Conservation (phyloP, 2,329 filamentous ascomycete genomes). For the Hirsutella rhossiliensis region DNA sequence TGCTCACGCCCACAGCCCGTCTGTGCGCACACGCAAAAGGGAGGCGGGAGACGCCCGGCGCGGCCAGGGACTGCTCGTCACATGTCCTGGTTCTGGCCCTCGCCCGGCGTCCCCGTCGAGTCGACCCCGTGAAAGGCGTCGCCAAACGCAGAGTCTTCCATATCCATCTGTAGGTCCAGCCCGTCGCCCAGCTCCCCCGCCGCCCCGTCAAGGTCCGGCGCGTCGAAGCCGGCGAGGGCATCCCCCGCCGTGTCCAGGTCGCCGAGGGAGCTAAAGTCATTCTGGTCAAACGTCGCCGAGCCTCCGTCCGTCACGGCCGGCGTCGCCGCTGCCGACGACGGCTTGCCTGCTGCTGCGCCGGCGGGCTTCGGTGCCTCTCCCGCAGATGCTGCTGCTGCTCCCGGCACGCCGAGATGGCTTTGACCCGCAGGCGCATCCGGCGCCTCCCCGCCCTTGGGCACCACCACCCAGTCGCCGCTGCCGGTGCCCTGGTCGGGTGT, state of each 20-base stretch:
- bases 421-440: slow-evolving; percentile 17
- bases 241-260: slow-evolving; percentile 62
- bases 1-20: too few species aligned
- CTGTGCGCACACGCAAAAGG: too few species aligned
- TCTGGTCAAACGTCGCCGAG: slow-evolving; percentile 36
- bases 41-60: too few species aligned
- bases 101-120: slow-evolving; percentile 22
- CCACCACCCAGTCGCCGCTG: slow-evolving; percentile 62
- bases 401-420: neutral
- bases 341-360: slow-evolving; percentile 17
- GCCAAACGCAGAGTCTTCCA: slow-evolving; percentile 73
- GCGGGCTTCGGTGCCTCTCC: slow-evolving; percentile 9
- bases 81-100: slow-evolving; percentile 21
- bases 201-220: slow-evolving; percentile 34
- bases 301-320: slow-evolving; percentile 29
- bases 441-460: slow-evolving; percentile 48
- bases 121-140: slow-evolving; percentile 65
- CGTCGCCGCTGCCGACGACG: slow-evolving; percentile 29
- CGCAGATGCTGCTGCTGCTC: neutral
- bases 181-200: slow-evolving; percentile 40
- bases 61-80: slow-evolving; percentile 6
- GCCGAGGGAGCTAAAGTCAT: slow-evolving; percentile 51
- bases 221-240: slow-evolving; percentile 55
- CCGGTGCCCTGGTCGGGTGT: slow-evolving; percentile 38
- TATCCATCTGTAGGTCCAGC: slow-evolving; percentile 50